These are phyloP conservation scores for Brachypodium distachyon DNA, from an alignment of 202 grass and related monocot genomes.

Conservation along the genomic window DNA sequence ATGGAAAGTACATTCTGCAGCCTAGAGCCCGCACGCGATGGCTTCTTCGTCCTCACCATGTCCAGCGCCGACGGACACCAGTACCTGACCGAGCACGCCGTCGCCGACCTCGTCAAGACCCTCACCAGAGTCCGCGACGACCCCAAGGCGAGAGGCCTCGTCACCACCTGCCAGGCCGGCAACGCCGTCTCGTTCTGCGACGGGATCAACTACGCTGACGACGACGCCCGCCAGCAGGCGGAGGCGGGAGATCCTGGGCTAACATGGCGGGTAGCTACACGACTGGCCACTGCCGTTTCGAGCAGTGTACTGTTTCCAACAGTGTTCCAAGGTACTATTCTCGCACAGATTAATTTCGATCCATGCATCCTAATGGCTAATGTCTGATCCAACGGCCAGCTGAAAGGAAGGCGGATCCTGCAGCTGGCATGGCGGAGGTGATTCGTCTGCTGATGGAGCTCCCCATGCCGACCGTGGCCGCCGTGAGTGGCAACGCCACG, in stretches of 20 bases:
- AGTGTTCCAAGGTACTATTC: too few species aligned
- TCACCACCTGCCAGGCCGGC: neutral
- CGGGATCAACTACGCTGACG: neutral
- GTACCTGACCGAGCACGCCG: neutral
- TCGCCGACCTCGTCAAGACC: neutral
- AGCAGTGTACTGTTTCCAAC: too few species aligned
- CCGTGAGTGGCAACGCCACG: neutral
- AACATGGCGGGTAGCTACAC: too few species aligned
- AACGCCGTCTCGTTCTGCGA: constrained; percentile 7
- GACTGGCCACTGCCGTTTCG: too few species aligned
- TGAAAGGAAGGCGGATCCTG: too few species aligned
- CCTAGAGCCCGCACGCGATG: neutral
- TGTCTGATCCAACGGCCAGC: too few species aligned
- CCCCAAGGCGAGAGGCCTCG: neutral
- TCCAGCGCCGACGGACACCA: neutral
- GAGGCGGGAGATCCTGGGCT: neutral
- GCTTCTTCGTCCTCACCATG: neutral
- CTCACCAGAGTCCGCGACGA: neutral
- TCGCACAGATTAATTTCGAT: too few species aligned
- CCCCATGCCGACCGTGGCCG: neutral
- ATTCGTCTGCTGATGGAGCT: neutral
- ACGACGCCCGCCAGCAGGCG: neutral
- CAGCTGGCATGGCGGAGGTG: neutral
- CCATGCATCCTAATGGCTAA: too few species aligned
- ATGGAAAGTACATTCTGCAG: neutral